Evolutionary conservation across 805 yeast species (phyloP).

Genomic region (Myxozyma melibiosi): DNA sequence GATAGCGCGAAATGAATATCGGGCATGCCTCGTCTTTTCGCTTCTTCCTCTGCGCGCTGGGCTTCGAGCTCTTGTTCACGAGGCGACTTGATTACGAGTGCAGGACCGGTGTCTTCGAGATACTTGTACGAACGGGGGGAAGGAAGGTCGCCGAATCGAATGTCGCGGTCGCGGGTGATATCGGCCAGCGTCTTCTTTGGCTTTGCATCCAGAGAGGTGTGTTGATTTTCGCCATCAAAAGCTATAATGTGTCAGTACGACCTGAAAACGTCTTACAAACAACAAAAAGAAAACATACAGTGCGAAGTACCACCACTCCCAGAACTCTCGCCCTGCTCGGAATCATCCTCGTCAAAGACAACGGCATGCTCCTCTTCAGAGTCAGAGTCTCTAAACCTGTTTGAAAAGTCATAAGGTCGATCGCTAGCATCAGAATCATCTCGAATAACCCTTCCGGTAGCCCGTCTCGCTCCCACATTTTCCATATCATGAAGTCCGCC

Average conservation of each 20-base stretch:
- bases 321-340: slow-evolving; percentile 7
- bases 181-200: background rate
- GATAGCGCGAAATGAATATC: slow-evolving; percentile 26
- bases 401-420: background rate
- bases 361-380: slow-evolving; percentile 1
- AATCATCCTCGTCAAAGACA: slow-evolving; percentile 4
- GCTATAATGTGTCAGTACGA: background rate
- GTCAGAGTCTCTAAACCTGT: slow-evolving; percentile 1
- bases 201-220: background rate
- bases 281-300: background rate
- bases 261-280: background rate
- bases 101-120: slow-evolving; percentile 72
- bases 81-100: slow-evolving; percentile 76
- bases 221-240: background rate
- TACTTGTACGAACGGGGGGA: slow-evolving; percentile 42
- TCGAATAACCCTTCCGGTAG: slow-evolving; percentile 1
- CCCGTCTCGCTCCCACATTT: background rate
- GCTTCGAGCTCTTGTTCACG: slow-evolving; percentile 50
- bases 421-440: slow-evolving; percentile 5
- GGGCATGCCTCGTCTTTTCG: slow-evolving; percentile 37
- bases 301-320: slow-evolving; percentile 4
- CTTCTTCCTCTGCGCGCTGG: slow-evolving; percentile 27
- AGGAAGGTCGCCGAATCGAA: slow-evolving; percentile 63
- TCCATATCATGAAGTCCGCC: background rate
- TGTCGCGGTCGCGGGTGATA: slow-evolving; percentile 39